Percentiles rank a stretch among this genome's conserved stretches.
Evolutionary conservation across 208 protist species (phyloP).

Genomic region (Trypanosoma vivax): DNA sequence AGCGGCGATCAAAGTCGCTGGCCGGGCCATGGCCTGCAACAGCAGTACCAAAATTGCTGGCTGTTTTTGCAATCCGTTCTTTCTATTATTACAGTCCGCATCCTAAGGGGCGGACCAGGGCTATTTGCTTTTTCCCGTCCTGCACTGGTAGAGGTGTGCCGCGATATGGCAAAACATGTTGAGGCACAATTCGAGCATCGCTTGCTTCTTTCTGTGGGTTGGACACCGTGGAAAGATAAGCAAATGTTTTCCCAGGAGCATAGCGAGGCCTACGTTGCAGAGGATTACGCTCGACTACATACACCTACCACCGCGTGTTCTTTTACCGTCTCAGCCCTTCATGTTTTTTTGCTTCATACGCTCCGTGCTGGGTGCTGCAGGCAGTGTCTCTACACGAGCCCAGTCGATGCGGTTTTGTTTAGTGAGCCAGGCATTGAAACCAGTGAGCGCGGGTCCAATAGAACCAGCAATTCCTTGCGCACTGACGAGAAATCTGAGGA

Average conservation of each 20-base stretch:
- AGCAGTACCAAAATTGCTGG: slow-evolving; percentile 14
- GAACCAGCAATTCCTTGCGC: not conserved
- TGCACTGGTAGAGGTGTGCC: slow-evolving; percentile 25
- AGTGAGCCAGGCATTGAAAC: not conserved
- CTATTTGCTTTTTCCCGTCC: slow-evolving; percentile 26
- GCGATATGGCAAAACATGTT: slow-evolving; percentile 14
- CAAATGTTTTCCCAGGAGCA: slow-evolving; percentile 33
- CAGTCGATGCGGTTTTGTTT: slow-evolving; percentile 11
- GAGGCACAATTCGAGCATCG: slow-evolving; percentile 18
- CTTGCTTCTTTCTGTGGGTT: slow-evolving; percentile 23
- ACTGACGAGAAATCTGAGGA: slow-evolving; percentile 2
- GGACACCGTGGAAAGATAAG: slow-evolving; percentile 43
- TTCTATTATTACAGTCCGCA: slow-evolving; percentile 2
- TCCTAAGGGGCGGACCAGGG: not conserved
- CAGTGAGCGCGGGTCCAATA: not conserved
- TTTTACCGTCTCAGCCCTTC: slow-evolving; percentile 36
- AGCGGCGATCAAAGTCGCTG: not conserved
- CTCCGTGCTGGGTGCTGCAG: not conserved
- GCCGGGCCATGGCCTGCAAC: slow-evolving; percentile 1
- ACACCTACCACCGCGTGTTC: slow-evolving; percentile 22
- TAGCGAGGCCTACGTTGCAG: slow-evolving; percentile 25
- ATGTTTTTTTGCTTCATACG: slow-evolving; percentile 34
- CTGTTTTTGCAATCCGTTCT: slow-evolving; percentile 15
- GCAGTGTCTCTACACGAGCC: slow-evolving; percentile 12
- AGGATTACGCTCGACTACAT: slow-evolving; percentile 35